These are phyloP conservation scores for Rhynchospora pubera DNA, from an alignment of 176 grass and related monocot genomes.

Conservation along the genomic window DNA sequence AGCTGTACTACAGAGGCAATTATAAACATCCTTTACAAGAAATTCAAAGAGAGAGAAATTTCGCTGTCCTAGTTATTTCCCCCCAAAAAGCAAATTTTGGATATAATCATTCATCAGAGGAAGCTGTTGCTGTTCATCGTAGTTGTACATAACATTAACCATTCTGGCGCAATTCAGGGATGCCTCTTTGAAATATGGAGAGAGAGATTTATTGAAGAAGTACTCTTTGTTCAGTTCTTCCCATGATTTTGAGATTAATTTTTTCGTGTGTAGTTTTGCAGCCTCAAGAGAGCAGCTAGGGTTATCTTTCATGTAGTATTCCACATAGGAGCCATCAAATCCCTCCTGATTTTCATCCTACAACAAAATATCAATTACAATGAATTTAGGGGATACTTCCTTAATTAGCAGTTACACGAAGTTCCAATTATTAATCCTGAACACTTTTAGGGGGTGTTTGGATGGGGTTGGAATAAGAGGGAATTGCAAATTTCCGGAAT, in stretches of 20 bases:
- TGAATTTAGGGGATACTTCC: background rate
- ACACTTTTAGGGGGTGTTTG: no score
- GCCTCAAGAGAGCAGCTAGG: background rate
- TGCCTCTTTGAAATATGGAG: background rate
- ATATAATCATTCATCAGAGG: conserved; percentile 37
- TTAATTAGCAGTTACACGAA: no score
- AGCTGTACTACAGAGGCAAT: no score
- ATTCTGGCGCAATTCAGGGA: conserved; percentile 41
- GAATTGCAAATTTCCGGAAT: no score
- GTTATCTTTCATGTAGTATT: conserved; percentile 52
- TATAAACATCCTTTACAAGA: background rate
- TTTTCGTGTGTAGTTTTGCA: conserved; percentile 27
- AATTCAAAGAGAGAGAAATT: background rate
- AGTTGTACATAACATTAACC: conserved; percentile 52
- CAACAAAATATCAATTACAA: background rate
- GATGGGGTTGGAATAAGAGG: no score
- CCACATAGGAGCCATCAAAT: conserved; percentile 50
- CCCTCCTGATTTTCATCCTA: conserved; percentile 67
- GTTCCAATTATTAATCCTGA: no score
- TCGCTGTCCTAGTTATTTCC: background rate
- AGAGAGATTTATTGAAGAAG: conserved; percentile 22
- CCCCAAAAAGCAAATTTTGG: conserved; percentile 1
- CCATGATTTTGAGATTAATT: conserved; percentile 40
- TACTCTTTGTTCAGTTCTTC: conserved; percentile 54
- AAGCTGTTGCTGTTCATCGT: conserved; percentile 25